Conservation (phyloP, 2,329 filamentous ascomycete species). For the Sarocladiaceae sp. region DNA sequence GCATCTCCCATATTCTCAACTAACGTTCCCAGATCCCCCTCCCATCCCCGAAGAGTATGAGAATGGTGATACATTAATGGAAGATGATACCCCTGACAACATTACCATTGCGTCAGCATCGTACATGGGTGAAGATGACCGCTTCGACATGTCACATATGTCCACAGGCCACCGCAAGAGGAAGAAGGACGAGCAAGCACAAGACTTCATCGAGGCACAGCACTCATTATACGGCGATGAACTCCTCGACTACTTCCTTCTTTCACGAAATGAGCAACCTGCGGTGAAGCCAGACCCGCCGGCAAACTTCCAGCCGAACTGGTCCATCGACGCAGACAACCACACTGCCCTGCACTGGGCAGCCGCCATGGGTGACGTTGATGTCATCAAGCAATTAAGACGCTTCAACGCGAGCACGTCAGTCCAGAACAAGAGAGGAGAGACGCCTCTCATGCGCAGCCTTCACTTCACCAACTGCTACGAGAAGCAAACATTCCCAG, state of each 20-base stretch:
- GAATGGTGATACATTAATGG: conserved; percentile 54
- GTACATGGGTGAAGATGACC: conserved; percentile 77
- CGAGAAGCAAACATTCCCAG: conserved; percentile 85
- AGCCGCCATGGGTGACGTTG: conserved; percentile 91
- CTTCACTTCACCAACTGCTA: conserved; percentile 97
- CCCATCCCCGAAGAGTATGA: conserved; percentile 55
- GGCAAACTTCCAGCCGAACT: conserved; percentile 78
- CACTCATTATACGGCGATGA: conserved; percentile 90
- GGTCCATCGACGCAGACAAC: conserved; percentile 85
- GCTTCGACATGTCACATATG: conserved; percentile 62
- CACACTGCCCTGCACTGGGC: conserved; percentile 97
- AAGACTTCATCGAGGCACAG: conserved; percentile 64
- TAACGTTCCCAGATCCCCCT: conserved; percentile 16
- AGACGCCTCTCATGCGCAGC: conserved; percentile 90
- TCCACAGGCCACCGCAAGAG: conserved; percentile 63
- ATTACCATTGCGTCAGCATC: conserved; percentile 77
- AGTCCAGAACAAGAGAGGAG: conserved; percentile 64
- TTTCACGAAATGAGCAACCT: conserved; percentile 70
- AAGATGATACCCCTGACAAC: conserved; percentile 79
- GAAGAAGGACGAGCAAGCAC: conserved; percentile 60
- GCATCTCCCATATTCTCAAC: not conserved
- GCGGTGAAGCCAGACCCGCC: conserved; percentile 73
- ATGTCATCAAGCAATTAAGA: conserved; percentile 83
- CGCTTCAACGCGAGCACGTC: conserved; percentile 70
- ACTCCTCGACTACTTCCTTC: conserved; percentile 91